These are phyloP conservation scores for Luffa aegyptiaca DNA, from an alignment of 306 rosid species.

Conservation along the genomic window DNA sequence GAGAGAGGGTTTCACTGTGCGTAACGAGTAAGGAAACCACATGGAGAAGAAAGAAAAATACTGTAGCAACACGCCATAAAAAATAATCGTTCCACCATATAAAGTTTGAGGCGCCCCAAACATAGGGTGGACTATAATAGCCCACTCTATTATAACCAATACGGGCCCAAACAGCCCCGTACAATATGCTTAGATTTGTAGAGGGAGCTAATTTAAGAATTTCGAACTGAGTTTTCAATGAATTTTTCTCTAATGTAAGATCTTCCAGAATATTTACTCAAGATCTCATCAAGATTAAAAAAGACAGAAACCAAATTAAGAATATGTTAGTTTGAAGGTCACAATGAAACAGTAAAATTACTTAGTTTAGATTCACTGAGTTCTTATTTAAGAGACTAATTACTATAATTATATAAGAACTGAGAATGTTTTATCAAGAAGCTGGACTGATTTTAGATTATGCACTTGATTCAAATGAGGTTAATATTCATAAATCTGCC, in stretches of 20 bases:
- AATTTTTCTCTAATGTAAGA: neutral
- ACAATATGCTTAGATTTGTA: no score
- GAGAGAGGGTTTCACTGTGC: no score
- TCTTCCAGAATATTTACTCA: neutral
- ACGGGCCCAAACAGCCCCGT: no score
- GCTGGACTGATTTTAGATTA: neutral
- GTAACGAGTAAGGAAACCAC: no score
- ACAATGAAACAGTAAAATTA: neutral
- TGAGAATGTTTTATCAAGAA: neutral
- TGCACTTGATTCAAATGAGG: neutral
- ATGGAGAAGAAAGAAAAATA: no score
- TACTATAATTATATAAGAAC: neutral
- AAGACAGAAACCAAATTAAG: neutral
- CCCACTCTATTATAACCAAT: no score
- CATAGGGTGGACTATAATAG: no score
- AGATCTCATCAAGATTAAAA: neutral
- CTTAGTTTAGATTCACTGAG: neutral
- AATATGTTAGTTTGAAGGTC: neutral
- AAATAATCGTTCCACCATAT: no score
- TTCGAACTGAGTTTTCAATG: no score
- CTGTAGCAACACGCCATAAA: no score
- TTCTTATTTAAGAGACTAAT: neutral
- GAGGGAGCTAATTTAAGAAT: no score
- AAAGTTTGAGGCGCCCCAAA: no score
- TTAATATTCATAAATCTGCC: neutral